Percentiles rank a stretch among this genome's conserved stretches.
These are phyloP conservation scores for Botrytis porri DNA, from an alignment of 2,329 filamentous ascomycete species.

Conservation along the genomic window DNA sequence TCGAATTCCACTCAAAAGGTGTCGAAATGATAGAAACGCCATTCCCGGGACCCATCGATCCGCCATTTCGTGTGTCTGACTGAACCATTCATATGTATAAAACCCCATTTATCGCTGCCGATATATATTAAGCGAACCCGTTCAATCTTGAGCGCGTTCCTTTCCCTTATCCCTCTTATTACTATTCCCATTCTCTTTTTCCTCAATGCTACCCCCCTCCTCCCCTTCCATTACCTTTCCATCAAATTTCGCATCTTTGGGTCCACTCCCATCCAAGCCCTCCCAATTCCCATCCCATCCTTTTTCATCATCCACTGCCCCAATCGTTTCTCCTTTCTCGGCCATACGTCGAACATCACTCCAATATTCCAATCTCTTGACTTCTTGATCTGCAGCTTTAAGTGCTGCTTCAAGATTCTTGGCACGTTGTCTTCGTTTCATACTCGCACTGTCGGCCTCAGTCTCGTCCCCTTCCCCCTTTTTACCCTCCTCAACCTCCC, in stretches of 20 bases:
- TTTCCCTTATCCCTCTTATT: background rate
- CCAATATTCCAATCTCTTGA: slow-evolving; percentile 82
- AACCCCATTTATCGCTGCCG: background rate
- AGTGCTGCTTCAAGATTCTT: slow-evolving; percentile 72
- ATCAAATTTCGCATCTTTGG: slow-evolving; percentile 34
- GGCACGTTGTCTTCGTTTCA: slow-evolving; percentile 44
- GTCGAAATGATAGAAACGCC: background rate
- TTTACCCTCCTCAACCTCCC: slow-evolving; percentile 44
- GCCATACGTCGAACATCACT: slow-evolving; percentile 75
- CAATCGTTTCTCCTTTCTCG: slow-evolving; percentile 42
- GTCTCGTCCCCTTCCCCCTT: slow-evolving; percentile 32
- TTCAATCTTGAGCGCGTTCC: background rate
- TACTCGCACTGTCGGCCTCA: slow-evolving; percentile 37
- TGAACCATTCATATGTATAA: background rate
- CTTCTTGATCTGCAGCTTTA: slow-evolving; percentile 74
- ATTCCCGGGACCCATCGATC: background rate
- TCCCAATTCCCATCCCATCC: slow-evolving; percentile 36
- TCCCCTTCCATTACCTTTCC: slow-evolving; percentile 27
- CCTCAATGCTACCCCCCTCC: slow-evolving; percentile 22
- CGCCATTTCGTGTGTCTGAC: background rate
- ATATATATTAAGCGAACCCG: background rate
- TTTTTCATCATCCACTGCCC: slow-evolving; percentile 33
- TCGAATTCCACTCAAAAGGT: slow-evolving; percentile 4
- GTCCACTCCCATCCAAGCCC: slow-evolving; percentile 35
- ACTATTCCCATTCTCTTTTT: background rate